phyloP scores from a whole-genome alignment of 345 rosid genomes.

The Rhizophora mangle region DNA sequence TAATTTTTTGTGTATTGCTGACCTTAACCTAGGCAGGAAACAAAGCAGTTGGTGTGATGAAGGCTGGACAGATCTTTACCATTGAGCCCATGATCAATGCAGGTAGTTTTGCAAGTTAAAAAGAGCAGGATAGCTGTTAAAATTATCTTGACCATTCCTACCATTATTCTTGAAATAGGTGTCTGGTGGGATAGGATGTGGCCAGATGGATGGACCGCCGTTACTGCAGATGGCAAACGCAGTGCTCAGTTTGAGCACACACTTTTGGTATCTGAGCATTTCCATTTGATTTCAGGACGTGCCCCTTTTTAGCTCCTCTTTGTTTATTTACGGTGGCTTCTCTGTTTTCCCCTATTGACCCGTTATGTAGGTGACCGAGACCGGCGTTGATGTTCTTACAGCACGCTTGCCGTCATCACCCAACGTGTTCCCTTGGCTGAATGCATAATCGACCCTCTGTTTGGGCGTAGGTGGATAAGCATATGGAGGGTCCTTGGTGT shows the following conservation, averaged over 20 bases:
- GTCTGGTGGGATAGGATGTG: conserved; percentile 87
- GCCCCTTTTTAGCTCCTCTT: background rate
- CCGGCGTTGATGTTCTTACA: conserved; percentile 90
- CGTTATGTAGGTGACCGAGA: conserved; percentile 70
- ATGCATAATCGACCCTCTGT: conserved; percentile 14
- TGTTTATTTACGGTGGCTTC: background rate
- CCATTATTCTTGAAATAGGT: conserved; percentile 35
- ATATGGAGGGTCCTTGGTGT: too few species aligned
- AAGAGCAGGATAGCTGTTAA: too few species aligned
- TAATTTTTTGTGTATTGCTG: conserved; percentile 14
- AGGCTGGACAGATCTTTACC: conserved; percentile 92
- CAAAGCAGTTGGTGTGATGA: conserved; percentile 97
- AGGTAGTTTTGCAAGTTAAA: conserved; percentile 35
- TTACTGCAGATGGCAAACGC: conserved; percentile 85
- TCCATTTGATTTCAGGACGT: background rate
- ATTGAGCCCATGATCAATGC: conserved; percentile 99
- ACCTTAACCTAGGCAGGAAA: conserved; percentile 64
- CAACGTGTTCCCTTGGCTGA: conserved; percentile 68
- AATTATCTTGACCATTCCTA: too few species aligned
- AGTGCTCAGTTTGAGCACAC: conserved; percentile 99
- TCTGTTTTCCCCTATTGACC: background rate
- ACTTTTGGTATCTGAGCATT: conserved; percentile 53
- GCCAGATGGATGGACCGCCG: conserved; percentile 99
- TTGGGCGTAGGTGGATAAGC: background rate
- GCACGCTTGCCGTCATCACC: conserved; percentile 85